Conservation (phyloP, 1,284 basidiomycete genomes). For the Rhodotorula sp. region DNA sequence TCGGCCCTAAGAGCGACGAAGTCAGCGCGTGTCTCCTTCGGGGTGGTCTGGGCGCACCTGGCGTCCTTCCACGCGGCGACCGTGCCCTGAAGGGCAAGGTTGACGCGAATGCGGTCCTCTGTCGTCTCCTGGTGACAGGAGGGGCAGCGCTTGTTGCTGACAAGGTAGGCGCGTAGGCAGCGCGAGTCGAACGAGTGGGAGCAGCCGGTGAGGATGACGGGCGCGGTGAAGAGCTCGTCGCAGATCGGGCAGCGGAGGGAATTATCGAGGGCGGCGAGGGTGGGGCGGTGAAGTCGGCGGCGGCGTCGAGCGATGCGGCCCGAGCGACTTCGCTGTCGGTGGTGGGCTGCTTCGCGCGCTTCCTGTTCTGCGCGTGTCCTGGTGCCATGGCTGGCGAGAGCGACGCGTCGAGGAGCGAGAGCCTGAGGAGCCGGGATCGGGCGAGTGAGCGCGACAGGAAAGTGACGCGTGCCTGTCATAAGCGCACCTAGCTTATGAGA, state of each 20-base stretch:
- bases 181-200: slow-evolving; percentile 75
- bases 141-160: slow-evolving; percentile 64
- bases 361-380: background rate
- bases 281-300: slow-evolving; percentile 66
- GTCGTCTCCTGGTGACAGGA: slow-evolving; percentile 61
- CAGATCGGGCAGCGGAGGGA: slow-evolving; percentile 70
- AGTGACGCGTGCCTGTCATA: background rate
- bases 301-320: slow-evolving; percentile 57
- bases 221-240: slow-evolving; percentile 67
- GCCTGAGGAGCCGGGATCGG: background rate
- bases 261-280: slow-evolving; percentile 64
- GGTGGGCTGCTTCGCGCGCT: background rate
- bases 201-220: slow-evolving; percentile 64
- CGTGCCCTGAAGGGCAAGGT: slow-evolving; percentile 63
- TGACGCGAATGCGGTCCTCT: slow-evolving; percentile 64
- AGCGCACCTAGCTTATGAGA: background rate
- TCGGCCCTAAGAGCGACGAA: background rate
- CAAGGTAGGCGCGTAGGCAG: slow-evolving; percentile 55
- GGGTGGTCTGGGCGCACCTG: slow-evolving; percentile 57
- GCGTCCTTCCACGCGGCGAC: slow-evolving; percentile 65
- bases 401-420: background rate
- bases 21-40: background rate
- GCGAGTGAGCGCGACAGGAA: background rate
- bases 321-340: background rate
- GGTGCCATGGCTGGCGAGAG: background rate